Evolutionary conservation across 345 rosid species (phyloP), one percentile per base, ranked within the genome.

Genomic region (Isatis tinctoria): DNA sequence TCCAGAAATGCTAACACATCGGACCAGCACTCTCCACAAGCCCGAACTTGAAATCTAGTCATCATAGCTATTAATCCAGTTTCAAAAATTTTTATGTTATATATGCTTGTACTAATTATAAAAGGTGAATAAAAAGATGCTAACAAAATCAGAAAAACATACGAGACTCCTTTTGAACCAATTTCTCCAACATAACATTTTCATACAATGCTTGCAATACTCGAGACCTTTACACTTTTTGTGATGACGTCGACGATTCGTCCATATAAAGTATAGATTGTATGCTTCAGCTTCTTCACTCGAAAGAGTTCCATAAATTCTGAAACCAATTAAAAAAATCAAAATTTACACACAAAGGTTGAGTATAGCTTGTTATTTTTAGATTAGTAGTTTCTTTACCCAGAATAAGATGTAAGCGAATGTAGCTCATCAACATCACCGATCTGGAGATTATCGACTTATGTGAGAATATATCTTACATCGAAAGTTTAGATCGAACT

Each of bases 231-330:
- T 17, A 73, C 48, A 60, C 65, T 60, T 52, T 44, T 58, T 13
- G 66, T 45, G 66, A 76, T 43, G 33, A 60, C 27, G 14, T 63
- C 28, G 4, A 62, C 3, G 44, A 76, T 60, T 66, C 43, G 67
- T 26, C 10, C 49, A 24, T 22, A 72, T 3, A 75, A 81, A 35
- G 30, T 11, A 11, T 48, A 67, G n/a, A 85, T 26, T 33, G 72
- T 64, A 48, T 75, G 87, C 68, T 82, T 86, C 57, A 83, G 65
- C 82, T 77, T 86, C 79, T 78, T 77, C 79, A 84, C 49, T 86
- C 88, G 78, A 52, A 81, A 64, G 53, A 90, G 72, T 73, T 87
- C 85, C 79, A 83, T 33, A 54, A 76, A 37, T 67, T 78, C 96
- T 89, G 83, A 32, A 81, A 39, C 53, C 18, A 18, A 2, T n/a